A percentile compares a stretch with the other conserved stretches of the same genome.
Conservation (phyloP, 768 basidiomycete genomes). For the Podaxis sp. region DNA sequence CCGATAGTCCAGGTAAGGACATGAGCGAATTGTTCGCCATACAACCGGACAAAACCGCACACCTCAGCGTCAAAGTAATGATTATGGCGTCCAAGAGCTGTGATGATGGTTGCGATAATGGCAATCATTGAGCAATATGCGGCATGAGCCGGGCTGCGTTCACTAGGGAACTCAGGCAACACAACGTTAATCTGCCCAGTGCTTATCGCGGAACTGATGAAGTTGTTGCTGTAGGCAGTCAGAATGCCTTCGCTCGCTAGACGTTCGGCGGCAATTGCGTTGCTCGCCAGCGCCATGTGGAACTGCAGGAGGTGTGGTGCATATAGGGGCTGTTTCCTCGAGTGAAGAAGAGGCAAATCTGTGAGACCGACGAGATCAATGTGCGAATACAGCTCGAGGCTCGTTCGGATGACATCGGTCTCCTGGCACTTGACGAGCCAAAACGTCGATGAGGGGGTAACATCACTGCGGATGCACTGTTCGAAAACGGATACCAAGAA, state of each 20-base stretch:
- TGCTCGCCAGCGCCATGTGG: conserved; percentile 79
- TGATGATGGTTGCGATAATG: conserved; percentile 69
- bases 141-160: conserved; percentile 74
- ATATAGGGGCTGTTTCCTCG: conserved; percentile 65
- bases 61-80: conserved; percentile 84
- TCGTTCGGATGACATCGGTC: conserved; percentile 69
- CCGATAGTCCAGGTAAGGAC: conserved; percentile 81
- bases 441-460: conserved; percentile 60
- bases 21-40: conserved; percentile 72
- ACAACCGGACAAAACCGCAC: conserved; percentile 81
- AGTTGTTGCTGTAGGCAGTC: conserved; percentile 79
- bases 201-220: conserved; percentile 72
- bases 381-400: conserved; percentile 67
- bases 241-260: conserved; percentile 82
- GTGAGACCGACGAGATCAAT: conserved; percentile 69
- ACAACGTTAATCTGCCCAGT: conserved; percentile 65
- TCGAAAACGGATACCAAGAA: conserved; percentile 80
- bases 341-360: conserved; percentile 56
- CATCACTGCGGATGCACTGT: conserved; percentile 66
- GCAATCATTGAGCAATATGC: conserved; percentile 84
- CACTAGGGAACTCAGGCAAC: conserved; percentile 65
- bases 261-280: conserved; percentile 75
- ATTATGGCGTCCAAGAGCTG: conserved; percentile 55
- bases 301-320: conserved; percentile 77
- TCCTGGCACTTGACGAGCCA: conserved; percentile 85